phyloP scores from a whole-genome alignment of 768 basidiomycete species.

The Tricholoma matsutake region DNA sequence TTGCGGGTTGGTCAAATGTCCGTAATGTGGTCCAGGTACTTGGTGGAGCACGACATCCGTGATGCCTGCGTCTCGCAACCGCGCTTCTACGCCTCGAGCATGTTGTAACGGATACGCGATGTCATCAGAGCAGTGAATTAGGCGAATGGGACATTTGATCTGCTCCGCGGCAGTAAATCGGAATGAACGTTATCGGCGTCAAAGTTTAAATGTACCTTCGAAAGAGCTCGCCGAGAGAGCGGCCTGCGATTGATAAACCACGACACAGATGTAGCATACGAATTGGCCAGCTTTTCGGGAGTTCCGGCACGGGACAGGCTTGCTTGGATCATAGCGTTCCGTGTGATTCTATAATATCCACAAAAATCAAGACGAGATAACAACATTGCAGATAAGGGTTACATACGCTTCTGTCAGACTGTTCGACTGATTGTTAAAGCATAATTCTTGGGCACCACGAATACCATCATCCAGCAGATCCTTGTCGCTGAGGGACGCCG shows the following conservation, averaged over 20 bases:
- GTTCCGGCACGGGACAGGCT: conserved; percentile 15
- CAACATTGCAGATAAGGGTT: neutral
- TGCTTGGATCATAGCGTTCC: conserved; percentile 11
- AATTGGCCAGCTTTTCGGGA: conserved; percentile 14
- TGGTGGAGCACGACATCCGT: conserved; percentile 14
- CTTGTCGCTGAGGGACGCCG: conserved; percentile 1
- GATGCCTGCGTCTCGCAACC: conserved; percentile 21
- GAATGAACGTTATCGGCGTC: neutral
- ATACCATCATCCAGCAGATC: conserved; percentile 13
- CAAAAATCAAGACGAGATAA: neutral
- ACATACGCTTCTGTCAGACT: conserved; percentile 16
- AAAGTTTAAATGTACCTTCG: conserved; percentile 10
- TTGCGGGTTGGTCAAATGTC: conserved; percentile 18
- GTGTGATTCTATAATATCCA: conserved; percentile 11
- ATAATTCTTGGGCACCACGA: conserved; percentile 17
- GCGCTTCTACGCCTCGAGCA: conserved; percentile 12
- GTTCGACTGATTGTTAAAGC: conserved; percentile 16
- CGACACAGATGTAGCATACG: conserved; percentile 13
- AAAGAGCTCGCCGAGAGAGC: conserved; percentile 10
- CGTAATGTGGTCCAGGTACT: conserved; percentile 22
- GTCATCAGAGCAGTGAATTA: conserved; percentile 24
- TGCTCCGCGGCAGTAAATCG: neutral
- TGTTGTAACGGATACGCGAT: conserved; percentile 21
- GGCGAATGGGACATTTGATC: conserved; percentile 20
- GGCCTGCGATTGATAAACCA: conserved; percentile 19